Evolutionary conservation across 805 yeast genomes (phyloP), one percentile per base, ranked within the genome.

Genomic region (Pichia rugopelliculosa): DNA sequence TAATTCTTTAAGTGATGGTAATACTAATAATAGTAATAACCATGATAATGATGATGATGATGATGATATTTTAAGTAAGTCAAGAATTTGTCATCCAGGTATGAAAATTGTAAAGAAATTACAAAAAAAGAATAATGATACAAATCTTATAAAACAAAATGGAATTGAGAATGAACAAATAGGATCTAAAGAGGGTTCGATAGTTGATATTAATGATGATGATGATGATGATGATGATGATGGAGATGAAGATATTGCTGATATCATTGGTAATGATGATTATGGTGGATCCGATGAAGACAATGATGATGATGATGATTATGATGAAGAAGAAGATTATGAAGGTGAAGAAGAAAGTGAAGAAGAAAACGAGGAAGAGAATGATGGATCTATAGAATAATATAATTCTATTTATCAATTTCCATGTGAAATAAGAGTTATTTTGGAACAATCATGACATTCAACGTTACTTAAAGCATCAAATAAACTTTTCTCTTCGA

Each of bases 61-160:
- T 9, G 38, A 48, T 22, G 34, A 21, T 22, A 18, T 18, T 8
- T 15, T 39, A 6, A 5, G 7, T 11, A 22, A 39, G 6, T 25
- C 17, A 18, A 39, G 34, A 6, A 25, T 52, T 26, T 61, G 67
- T 44, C 58, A 48, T 44, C 66, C 67, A 2, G 65, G 61, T 20
- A 52, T 59, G 46, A 49, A 45, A 39, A 23, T 43, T 44, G 26
- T 33, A 20, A 38, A 38, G 5, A 48, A 41, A 8, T 12, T 22
- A 18, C 27, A 33, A 27, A 25, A 30, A 37, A 25, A 13, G 20
- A 30, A 10, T 20, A 24, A 11, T 30, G 18, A 36, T 22, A n/a
- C 25, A 39, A 20, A 25, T 6, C 24, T 17, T 20, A 9, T 20
- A 33, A 27, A 25, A 13, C 18, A 20, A 11, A 33, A 33, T 22